A percentile compares a stretch with the other conserved stretches of the same genome.
Evolutionary conservation across 176 grass and related monocot species (phyloP).

Genomic region (Zea luxurians): DNA sequence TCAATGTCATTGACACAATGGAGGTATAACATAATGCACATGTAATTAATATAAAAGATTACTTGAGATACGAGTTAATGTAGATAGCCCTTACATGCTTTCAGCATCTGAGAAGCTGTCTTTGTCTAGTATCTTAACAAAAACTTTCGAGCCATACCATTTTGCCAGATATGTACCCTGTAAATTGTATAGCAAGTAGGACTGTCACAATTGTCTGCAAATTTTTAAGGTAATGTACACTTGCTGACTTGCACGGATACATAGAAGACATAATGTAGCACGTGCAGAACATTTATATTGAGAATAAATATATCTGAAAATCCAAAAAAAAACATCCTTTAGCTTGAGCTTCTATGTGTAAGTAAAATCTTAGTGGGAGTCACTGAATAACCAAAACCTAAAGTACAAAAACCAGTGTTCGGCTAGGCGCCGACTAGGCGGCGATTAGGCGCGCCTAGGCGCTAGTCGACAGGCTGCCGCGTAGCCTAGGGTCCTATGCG

Average conservation of each 20-base stretch:
- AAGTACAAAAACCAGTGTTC: background rate
- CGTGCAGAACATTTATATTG: background rate
- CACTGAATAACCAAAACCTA: background rate
- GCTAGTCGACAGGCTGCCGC: too few relatives aligned
- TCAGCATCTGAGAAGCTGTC: conserved; percentile 77
- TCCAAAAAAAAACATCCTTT: background rate
- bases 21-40: background rate
- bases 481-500: too few relatives aligned
- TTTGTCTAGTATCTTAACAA: conserved; percentile 89
- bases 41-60: conserved; percentile 22
- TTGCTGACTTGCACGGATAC: background rate
- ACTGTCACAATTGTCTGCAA: conserved; percentile 25
- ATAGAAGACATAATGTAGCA: background rate
- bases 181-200: conserved; percentile 30
- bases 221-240: background rate
- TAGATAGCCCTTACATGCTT: conserved; percentile 66
- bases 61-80: conserved; percentile 27
- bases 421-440: too few relatives aligned
- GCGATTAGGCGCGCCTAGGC: too few relatives aligned
- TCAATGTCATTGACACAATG: background rate
- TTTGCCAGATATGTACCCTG: conserved; percentile 81
- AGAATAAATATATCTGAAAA: conserved; percentile 1
- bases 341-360: conserved; percentile 1
- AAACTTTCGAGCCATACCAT: conserved; percentile 96
- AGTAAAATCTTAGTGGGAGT: background rate